Evolutionary conservation across 768 basidiomycete genomes (phyloP).

Genomic region (Mycena galericulata): DNA sequence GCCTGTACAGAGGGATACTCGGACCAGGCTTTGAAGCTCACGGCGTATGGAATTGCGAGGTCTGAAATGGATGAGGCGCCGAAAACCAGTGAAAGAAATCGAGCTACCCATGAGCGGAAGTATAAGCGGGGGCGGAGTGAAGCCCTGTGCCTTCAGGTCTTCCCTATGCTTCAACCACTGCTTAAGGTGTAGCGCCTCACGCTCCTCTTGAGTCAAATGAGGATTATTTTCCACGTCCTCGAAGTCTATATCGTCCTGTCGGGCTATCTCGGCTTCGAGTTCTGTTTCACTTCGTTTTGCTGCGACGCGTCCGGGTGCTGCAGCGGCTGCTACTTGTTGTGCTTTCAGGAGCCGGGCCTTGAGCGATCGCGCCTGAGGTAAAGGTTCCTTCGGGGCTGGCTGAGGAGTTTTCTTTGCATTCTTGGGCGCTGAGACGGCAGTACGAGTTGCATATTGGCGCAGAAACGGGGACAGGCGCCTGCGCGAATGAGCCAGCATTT

Average conservation of each 20-base stretch:
- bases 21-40: conserved; percentile 2
- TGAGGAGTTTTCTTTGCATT: neutral
- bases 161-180: neutral
- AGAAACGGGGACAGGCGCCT: conserved; percentile 12
- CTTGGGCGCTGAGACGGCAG: neutral
- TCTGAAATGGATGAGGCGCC: neutral
- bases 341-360: neutral
- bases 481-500: conserved; percentile 25
- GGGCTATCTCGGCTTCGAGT: no score
- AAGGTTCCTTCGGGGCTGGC: neutral
- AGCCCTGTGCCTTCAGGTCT: neutral
- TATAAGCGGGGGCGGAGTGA: neutral
- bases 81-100: neutral
- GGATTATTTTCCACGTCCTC: neutral
- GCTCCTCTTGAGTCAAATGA: neutral
- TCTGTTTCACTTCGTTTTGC: no score
- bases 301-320: no score
- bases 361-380: neutral
- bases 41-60: conserved; percentile 27
- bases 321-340: neutral
- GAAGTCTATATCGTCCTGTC: no score
- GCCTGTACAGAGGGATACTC: conserved; percentile 18
- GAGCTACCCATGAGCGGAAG: conserved; percentile 23
- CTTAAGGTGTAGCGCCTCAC: neutral
- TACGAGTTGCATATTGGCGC: conserved; percentile 26